Base-by-base conservation (phyloP, 768 basidiomycete genomes). In the Termitomyces sp. region DNA sequence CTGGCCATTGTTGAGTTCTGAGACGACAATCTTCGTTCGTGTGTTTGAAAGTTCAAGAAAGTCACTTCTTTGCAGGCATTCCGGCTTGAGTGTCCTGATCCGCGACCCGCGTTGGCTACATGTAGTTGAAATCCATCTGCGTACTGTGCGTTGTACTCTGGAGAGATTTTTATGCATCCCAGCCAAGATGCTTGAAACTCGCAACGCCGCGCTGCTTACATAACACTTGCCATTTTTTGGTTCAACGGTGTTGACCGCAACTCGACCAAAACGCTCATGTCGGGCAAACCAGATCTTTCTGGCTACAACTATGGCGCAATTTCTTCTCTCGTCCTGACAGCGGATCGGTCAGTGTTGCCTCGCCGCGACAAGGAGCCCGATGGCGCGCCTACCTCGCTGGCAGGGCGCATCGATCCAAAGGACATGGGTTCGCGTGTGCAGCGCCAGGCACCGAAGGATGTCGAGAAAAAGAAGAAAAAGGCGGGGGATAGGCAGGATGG, bases 231-330 rank as follows among this genome's bases (percentile, higher is more conserved):
- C 51, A 44, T 40, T 54, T 54, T 54, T 54, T 45, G 53, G 37
- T 54, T 53, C 35, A 24, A 34, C 26, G 0, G 22, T 32, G 32
- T 53, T 45, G 52, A 45, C 21, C 17, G 30, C 21, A 45, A 35
- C 22, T 38, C 11, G 17, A 45, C 52, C n/a, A 37, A 43, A 38
- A 56, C 55, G 35, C 50, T 48, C 51, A 65, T 59, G 58, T 53
- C 67, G 43, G 73, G 69, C 66, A 90, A 87, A 74, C 86, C 83
- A 51, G 92, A 96, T 71, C 72, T 90, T 64, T 93, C 91, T 58
- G 85, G 84, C 43, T 98, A 94, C 83, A 97, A 97, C 77, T 98
- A 98, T 79, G 85, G 88, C 45, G 91, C 91, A 53, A 95, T 98
- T 66, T 93, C 93, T 28, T 94, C 92, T 21, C 81, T 98, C 43